Conservation (phyloP, 768 basidiomycete species). For the Podaxis sp. region DNA sequence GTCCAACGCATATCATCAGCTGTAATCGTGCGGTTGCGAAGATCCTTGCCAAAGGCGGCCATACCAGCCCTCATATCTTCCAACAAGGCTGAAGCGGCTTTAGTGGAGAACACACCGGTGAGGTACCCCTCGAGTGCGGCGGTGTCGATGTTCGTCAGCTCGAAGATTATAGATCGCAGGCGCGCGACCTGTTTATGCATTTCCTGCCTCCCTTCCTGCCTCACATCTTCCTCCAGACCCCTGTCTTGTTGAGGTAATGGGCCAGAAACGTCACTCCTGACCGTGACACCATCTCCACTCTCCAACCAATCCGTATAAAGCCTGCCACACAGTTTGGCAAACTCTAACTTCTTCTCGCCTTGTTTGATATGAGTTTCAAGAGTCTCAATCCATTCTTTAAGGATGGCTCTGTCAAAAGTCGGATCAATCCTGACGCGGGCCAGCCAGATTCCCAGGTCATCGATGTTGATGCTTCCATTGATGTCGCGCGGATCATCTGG, state of each 20-base stretch:
- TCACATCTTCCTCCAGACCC: slow-evolving; percentile 13
- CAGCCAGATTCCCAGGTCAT: slow-evolving; percentile 37
- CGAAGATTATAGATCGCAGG: slow-evolving; percentile 40
- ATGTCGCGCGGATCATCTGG: slow-evolving; percentile 13
- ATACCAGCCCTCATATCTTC: slow-evolving; percentile 30
- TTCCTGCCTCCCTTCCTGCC: slow-evolving; percentile 39
- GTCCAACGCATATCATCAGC: slow-evolving; percentile 25
- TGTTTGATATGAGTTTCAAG: slow-evolving; percentile 40
- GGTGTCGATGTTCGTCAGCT: slow-evolving; percentile 33
- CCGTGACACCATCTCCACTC: slow-evolving; percentile 39
- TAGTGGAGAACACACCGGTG: slow-evolving; percentile 34
- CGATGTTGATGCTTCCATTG: slow-evolving; percentile 26
- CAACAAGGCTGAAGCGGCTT: slow-evolving; percentile 30
- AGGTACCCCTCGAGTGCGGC: slow-evolving; percentile 34
- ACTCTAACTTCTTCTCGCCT: slow-evolving; percentile 35
- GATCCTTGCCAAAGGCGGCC: slow-evolving; percentile 23
- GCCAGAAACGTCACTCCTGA: slow-evolving; percentile 20
- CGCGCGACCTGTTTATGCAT: slow-evolving; percentile 41
- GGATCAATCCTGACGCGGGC: slow-evolving; percentile 41
- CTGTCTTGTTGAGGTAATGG: slow-evolving; percentile 14
- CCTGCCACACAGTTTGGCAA: slow-evolving; percentile 40
- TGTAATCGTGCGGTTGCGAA: slow-evolving; percentile 29
- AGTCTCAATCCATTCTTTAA: slow-evolving; percentile 35
- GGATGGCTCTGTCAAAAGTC: slow-evolving; percentile 33
- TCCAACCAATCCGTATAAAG: slow-evolving; percentile 45